Percentiles rank a stretch among this genome's conserved stretches.
These are phyloP conservation scores for Albugo candida DNA, from an alignment of 352 stramenopile genomes.

Conservation along the genomic window DNA sequence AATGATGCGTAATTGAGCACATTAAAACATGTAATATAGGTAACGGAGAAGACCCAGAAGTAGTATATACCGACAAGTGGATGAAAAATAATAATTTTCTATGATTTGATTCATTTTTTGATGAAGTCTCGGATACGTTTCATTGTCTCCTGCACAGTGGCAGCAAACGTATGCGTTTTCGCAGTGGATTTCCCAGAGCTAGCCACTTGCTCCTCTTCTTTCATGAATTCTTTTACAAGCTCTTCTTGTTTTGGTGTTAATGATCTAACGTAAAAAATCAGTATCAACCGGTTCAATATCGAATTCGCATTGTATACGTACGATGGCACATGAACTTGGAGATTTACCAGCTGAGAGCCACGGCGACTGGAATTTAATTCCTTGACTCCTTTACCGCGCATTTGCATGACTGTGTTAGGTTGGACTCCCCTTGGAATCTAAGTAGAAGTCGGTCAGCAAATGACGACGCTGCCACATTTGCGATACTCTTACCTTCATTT, in stretches of 20 bases:
- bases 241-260: conserved; percentile 89
- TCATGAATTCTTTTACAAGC: conserved; percentile 89
- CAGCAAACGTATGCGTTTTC: conserved; percentile 68
- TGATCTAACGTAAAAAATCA: conserved; percentile 17
- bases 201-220: conserved; percentile 57
- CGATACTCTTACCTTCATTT: conserved; percentile 80
- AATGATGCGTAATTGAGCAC: no score
- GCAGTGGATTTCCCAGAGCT: conserved; percentile 50
- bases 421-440: conserved; percentile 86
- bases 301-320: conserved; percentile 16
- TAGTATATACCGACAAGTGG: no score
- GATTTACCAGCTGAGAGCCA: conserved; percentile 93
- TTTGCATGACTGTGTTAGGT: conserved; percentile 89
- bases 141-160: conserved; percentile 63
- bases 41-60: no score
- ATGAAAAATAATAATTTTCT: no score
- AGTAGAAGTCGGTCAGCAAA: not conserved
- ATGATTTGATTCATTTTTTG: no score
- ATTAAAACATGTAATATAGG: no score
- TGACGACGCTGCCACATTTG: not conserved
- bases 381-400: conserved; percentile 93
- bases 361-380: conserved; percentile 81
- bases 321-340: conserved; percentile 92
- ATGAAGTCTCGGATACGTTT: conserved; percentile 26
- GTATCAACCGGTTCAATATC: not conserved